These are phyloP conservation scores for Rhododendron molle DNA, from an alignment of 148 eudicot species.

Conservation along the genomic window DNA sequence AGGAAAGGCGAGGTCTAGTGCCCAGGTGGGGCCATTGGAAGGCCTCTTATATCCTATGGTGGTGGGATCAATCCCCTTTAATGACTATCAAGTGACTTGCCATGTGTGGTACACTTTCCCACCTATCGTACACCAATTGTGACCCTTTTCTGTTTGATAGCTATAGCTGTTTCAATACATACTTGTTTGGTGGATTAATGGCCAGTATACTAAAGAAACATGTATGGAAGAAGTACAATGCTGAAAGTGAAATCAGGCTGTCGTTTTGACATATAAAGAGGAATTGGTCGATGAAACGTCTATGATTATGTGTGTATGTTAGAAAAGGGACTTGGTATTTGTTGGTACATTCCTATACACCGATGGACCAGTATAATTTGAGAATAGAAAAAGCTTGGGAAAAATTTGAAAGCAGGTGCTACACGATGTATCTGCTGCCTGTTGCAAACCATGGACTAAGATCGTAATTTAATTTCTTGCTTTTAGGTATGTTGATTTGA, in stretches of 20 bases:
- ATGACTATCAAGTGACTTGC: not conserved
- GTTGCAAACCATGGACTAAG: not conserved
- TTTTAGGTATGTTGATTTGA: conserved; percentile 76
- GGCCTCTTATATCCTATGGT: not conserved
- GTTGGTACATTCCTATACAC: not conserved
- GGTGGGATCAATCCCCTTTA: not conserved
- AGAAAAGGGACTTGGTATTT: not conserved
- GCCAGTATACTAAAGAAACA: too few species aligned
- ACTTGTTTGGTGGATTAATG: not conserved
- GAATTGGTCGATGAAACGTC: not conserved
- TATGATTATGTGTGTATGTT: not conserved
- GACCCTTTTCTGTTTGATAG: not conserved
- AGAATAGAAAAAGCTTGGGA: not conserved
- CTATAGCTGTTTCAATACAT: not conserved
- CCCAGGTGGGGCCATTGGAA: not conserved
- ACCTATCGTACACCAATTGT: not conserved
- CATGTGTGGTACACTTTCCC: not conserved
- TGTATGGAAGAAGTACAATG: not conserved
- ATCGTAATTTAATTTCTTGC: not conserved
- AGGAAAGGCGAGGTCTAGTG: not conserved
- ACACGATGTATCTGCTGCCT: not conserved
- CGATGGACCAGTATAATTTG: not conserved
- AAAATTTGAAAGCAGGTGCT: not conserved
- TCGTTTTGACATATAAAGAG: too few species aligned
- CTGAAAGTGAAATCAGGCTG: not conserved